Conservation (phyloP, 2,329 filamentous ascomycete species). For the Fusarium coffeatum region DNA sequence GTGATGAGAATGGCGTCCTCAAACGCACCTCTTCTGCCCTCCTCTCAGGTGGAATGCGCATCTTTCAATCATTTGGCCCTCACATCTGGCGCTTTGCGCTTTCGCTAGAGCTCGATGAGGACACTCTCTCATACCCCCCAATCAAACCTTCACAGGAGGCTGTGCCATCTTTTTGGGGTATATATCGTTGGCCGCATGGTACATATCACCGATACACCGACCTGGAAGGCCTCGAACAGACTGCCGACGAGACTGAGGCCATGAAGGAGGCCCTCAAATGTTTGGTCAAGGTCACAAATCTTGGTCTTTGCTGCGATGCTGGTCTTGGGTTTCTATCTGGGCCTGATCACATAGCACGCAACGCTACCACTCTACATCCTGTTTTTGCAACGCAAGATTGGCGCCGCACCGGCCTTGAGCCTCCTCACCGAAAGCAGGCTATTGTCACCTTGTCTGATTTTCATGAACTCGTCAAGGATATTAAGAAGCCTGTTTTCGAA, state of each 20-base stretch:
- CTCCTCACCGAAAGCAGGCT: conserved; percentile 19
- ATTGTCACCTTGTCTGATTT: conserved; percentile 45
- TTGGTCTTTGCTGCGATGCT: conserved; percentile 75
- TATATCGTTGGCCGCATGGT: conserved; percentile 72
- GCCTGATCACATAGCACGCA: conserved; percentile 65
- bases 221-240: conserved; percentile 69
- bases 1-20: conserved; percentile 38
- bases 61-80: conserved; percentile 70
- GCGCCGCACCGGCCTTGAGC: conserved; percentile 33
- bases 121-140: conserved; percentile 61
- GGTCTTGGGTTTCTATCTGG: conserved; percentile 75
- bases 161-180: conserved; percentile 70
- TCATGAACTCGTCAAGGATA: conserved; percentile 38
- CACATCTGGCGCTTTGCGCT: conserved; percentile 74
- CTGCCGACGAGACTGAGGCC: conserved; percentile 70
- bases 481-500: conserved; percentile 39
- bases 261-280: conserved; percentile 71
- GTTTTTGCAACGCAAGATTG: conserved; percentile 52
- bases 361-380: conserved; percentile 52
- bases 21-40: conserved; percentile 45
- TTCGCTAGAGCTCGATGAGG: conserved; percentile 74
- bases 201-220: conserved; percentile 69
- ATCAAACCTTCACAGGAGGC: conserved; percentile 66
- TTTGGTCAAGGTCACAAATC: conserved; percentile 66
- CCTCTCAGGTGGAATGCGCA: conserved; percentile 64